phyloP scores from a whole-genome alignment of 2,329 filamentous ascomycete genomes.

The Dactylellina parvicollis region DNA sequence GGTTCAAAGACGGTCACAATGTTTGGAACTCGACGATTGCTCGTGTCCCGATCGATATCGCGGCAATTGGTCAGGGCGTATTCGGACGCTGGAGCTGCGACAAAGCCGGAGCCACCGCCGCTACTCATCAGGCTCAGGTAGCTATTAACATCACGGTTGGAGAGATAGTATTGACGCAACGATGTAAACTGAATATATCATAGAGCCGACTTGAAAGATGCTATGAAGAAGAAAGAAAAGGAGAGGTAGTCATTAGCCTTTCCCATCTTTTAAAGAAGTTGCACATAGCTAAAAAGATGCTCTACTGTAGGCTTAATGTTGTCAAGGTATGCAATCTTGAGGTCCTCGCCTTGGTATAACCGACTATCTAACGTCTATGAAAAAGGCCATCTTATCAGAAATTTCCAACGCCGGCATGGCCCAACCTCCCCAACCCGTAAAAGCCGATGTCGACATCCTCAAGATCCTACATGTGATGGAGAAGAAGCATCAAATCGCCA shows the following conservation, averaged over 20 bases:
- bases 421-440: constrained; percentile 68
- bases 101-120: constrained; percentile 56
- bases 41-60: constrained; percentile 36
- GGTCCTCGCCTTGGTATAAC: not conserved
- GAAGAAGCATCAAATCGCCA: constrained; percentile 69
- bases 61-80: constrained; percentile 45
- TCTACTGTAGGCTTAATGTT: constrained; percentile 61
- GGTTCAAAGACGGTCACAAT: constrained; percentile 5
- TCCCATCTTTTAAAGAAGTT: not conserved
- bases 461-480: constrained; percentile 73
- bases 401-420: constrained; percentile 77
- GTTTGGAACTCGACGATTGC: constrained; percentile 26
- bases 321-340: constrained; percentile 10
- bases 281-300: constrained; percentile 57
- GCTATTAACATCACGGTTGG: not conserved
- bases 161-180: not conserved
- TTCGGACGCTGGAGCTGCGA: constrained; percentile 20
- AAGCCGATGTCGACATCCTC: constrained; percentile 75
- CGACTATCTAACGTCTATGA: not conserved
- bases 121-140: constrained; percentile 61
- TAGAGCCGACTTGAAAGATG: constrained; percentile 70
- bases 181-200: not conserved
- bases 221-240: constrained; percentile 73
- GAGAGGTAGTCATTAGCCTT: constrained; percentile 64
- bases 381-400: constrained; percentile 70